phyloP scores from a whole-genome alignment of 2,329 filamentous ascomycete genomes.

The Hymenoscyphus salicellus region DNA sequence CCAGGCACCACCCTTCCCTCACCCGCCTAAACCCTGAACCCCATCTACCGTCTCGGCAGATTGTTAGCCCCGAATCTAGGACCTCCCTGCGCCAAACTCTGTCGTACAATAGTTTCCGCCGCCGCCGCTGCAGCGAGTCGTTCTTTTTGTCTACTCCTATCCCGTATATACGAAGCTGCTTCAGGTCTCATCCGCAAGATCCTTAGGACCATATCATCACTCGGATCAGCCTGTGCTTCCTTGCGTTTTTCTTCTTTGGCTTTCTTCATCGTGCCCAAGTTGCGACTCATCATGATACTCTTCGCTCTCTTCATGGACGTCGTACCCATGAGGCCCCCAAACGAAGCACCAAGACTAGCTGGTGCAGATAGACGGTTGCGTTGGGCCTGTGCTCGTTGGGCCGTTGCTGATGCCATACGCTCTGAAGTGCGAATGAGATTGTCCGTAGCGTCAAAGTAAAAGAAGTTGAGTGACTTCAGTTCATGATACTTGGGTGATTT shows the following conservation, averaged over 20 bases:
- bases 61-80: conserved; percentile 38
- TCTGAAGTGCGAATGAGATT: conserved; percentile 93
- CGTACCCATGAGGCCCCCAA: conserved; percentile 63
- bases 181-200: conserved; percentile 95
- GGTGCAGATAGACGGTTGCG: conserved; percentile 71
- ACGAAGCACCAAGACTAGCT: conserved; percentile 50
- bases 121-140: conserved; percentile 84
- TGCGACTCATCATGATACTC: conserved; percentile 91
- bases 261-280: conserved; percentile 92
- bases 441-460: conserved; percentile 92
- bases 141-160: conserved; percentile 90
- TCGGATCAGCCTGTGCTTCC: conserved; percentile 93
- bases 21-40: neutral
- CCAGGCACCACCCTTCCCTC: neutral
- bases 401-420: conserved; percentile 86
- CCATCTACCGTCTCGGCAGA: conserved; percentile 27
- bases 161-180: conserved; percentile 80
- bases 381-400: conserved; percentile 70
- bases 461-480: conserved; percentile 93
- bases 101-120: conserved; percentile 89
- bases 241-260: conserved; percentile 94
- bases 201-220: conserved; percentile 94
- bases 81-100: conserved; percentile 66
- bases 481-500: conserved; percentile 99
- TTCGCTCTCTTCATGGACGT: conserved; percentile 64